These are phyloP conservation scores for Fraxinus xanthoxyloides DNA, from an alignment of 305 asterid genomes.

Conservation along the genomic window DNA sequence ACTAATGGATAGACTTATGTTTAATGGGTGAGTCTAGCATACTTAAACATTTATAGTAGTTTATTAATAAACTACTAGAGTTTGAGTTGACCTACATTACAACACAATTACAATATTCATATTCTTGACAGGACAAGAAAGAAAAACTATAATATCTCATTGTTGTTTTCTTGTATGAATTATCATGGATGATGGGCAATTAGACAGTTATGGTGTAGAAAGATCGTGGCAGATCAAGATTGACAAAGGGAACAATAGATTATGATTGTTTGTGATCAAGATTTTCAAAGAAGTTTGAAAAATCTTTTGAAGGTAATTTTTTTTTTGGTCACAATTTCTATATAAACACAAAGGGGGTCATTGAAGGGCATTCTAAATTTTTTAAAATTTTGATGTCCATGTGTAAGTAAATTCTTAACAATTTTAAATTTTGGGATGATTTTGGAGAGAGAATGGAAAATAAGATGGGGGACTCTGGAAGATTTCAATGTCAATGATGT, in stretches of 20 bases:
- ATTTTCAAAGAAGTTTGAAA: too few species aligned
- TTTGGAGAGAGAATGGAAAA: not conserved
- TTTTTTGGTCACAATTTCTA: not conserved
- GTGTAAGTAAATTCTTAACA: not conserved
- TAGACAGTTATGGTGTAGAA: not conserved
- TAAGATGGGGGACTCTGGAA: not conserved
- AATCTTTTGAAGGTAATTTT: too few species aligned
- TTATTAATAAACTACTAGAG: not conserved
- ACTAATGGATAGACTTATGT: not conserved
- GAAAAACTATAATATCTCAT: not conserved
- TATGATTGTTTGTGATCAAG: not conserved
- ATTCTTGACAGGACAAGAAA: not conserved
- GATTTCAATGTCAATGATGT: not conserved
- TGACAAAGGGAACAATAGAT: too few species aligned
- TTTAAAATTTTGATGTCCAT: not conserved
- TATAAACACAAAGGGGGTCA: too few species aligned
- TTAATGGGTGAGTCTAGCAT: not conserved
- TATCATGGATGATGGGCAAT: not conserved
- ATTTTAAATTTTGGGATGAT: not conserved
- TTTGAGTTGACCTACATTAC: not conserved
- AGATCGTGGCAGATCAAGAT: not conserved
- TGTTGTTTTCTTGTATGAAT: not conserved
- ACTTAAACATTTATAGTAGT: too few species aligned
- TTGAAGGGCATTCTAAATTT: not conserved
- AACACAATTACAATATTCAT: not conserved